These are phyloP conservation scores for Lasiodiplodia sp. DNA, from an alignment of 2,329 filamentous ascomycete genomes.

Conservation along the genomic window DNA sequence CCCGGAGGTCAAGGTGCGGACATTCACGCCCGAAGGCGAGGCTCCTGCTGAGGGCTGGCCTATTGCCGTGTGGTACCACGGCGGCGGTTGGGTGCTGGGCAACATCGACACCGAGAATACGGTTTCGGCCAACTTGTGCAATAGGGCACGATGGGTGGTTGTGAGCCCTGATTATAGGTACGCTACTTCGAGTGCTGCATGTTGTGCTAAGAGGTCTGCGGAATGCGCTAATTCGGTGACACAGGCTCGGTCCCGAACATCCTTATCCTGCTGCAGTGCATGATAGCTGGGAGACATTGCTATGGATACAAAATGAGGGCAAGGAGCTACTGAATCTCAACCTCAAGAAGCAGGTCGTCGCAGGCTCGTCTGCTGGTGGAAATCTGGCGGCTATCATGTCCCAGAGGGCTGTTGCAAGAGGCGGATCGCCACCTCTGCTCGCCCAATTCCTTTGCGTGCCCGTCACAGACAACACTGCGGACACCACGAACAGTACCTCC, in stretches of 20 bases:
- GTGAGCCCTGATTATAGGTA: conserved; percentile 24
- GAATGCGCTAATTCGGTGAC: neutral
- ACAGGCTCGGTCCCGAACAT: conserved; percentile 46
- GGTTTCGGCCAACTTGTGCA: conserved; percentile 34
- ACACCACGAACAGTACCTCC: conserved; percentile 28
- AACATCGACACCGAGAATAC: conserved; percentile 45
- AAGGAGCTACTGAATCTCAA: conserved; percentile 35
- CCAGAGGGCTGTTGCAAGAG: conserved; percentile 3
- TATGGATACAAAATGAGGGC: conserved; percentile 14
- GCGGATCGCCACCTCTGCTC: conserved; percentile 6
- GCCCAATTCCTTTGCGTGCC: conserved; percentile 40
- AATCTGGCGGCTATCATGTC: conserved; percentile 29
- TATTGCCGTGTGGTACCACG: conserved; percentile 51
- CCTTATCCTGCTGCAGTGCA: conserved; percentile 47
- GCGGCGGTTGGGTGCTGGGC: conserved; percentile 51
- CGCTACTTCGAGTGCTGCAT: neutral
- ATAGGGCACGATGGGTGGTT: conserved; percentile 18
- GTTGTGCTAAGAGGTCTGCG: no score
- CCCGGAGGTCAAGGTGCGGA: conserved; percentile 40
- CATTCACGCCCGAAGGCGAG: conserved; percentile 42
- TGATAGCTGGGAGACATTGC: conserved; percentile 35
- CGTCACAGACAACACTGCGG: conserved; percentile 48
- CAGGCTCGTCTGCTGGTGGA: conserved; percentile 42
- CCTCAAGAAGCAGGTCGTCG: conserved; percentile 38
- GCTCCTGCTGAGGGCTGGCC: conserved; percentile 44